Evolutionary conservation across 1,139 yeast genomes (phyloP).

Genomic region (Geotrichum aggregatum): DNA sequence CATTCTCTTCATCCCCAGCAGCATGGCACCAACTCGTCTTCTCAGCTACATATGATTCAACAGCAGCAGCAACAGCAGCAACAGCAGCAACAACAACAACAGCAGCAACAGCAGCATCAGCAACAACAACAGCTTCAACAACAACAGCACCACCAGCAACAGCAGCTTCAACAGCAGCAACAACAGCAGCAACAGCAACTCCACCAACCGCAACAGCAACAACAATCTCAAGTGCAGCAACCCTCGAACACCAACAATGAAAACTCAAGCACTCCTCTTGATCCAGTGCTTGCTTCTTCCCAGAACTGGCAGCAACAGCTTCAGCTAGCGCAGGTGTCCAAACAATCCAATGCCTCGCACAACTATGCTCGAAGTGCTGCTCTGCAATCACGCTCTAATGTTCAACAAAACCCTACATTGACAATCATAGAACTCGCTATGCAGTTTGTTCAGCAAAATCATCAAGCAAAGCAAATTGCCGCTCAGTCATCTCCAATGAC

Average conservation of each 20-base stretch:
- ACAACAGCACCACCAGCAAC: slow-evolving; percentile 18
- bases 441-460: slow-evolving; percentile 37
- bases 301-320: slow-evolving; percentile 84
- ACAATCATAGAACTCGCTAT: slow-evolving; percentile 40
- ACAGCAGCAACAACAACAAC: too few species aligned
- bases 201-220: slow-evolving; percentile 27
- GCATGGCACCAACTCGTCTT: neutral
- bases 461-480: slow-evolving; percentile 22
- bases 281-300: slow-evolving; percentile 42
- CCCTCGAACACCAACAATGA: slow-evolving; percentile 29
- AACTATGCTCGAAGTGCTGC: slow-evolving; percentile 93
- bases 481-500: slow-evolving; percentile 33
- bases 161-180: slow-evolving; percentile 34
- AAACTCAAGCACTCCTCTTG: slow-evolving; percentile 16
- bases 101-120: neutral
- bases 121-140: neutral
- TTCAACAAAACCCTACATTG: slow-evolving; percentile 25
- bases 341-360: slow-evolving; percentile 72
- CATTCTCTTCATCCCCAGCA: slow-evolving; percentile 5
- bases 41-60: neutral
- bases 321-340: slow-evolving; percentile 72
- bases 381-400: slow-evolving; percentile 49
- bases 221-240: slow-evolving; percentile 25
- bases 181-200: slow-evolving; percentile 30
- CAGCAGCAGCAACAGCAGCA: slow-evolving; percentile 30